Conservation (phyloP, 2,329 filamentous ascomycete species). For the Colletotrichum sp. region DNA sequence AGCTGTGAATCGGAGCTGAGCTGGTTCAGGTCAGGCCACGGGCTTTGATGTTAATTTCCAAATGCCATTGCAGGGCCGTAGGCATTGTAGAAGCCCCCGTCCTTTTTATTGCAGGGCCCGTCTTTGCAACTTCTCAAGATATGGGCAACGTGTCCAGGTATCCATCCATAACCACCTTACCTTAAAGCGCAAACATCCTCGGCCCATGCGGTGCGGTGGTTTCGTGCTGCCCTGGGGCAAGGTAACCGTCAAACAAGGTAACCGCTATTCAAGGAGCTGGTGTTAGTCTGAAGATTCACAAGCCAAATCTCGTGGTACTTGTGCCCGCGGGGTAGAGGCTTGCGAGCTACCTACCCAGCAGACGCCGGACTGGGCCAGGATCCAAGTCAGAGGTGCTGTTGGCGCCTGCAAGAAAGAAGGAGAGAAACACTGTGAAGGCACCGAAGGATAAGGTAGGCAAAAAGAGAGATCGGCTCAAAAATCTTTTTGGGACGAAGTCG, state of each 20-base stretch:
- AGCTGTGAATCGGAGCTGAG: not conserved
- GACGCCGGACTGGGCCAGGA: not conserved
- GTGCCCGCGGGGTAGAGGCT: not conserved
- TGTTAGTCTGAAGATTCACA: not conserved
- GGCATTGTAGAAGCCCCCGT: not conserved
- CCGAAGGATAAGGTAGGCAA: not conserved
- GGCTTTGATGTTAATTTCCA: not conserved
- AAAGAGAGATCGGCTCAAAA: not conserved
- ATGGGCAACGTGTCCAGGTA: not conserved
- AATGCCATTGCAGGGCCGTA: not conserved
- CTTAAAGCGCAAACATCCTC: not conserved
- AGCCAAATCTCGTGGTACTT: not conserved
- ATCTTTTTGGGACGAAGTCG: constrained; percentile 8
- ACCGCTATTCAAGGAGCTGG: not conserved
- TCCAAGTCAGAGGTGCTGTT: not conserved
- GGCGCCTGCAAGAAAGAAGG: not conserved
- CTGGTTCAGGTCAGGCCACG: not conserved
- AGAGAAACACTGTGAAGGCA: not conserved
- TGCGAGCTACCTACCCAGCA: not conserved
- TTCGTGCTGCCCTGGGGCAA: not conserved
- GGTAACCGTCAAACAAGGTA: not conserved
- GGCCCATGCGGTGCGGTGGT: not conserved
- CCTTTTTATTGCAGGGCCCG: not conserved
- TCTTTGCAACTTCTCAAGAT: not conserved
- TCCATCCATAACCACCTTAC: not conserved